Evolutionary conservation across 257 asterid genomes (phyloP), one percentile per base, ranked within the genome.

Genomic region (Haberlea rhodopensis): DNA sequence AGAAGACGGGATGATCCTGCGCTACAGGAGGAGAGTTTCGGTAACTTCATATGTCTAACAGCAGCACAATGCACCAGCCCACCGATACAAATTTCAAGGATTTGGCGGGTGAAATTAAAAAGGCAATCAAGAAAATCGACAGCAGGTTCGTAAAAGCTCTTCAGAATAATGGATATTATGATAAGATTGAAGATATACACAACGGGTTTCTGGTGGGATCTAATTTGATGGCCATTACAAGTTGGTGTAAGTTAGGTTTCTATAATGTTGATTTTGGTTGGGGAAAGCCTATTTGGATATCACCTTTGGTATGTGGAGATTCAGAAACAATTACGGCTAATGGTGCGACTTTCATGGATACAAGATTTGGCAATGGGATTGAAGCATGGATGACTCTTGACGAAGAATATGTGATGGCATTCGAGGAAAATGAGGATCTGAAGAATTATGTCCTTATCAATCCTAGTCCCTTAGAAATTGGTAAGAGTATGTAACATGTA

Each of bases 231-330:
- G 6, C 37, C 1, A 27, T 73, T 5, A 22, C 72, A 2, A 74
- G 79, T 29, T 63, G 72, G 76, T 70, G 76, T 21, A 22, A 54
- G 3, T 55, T 65, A 0, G 76, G 64, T 2, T 18, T n/a, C n/a
- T 51, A 51, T 18, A 24, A 51, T 16, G 56, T 24, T 5, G 56
- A 51, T 51, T 51, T 51, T 20, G 56, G 56, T 18, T 51, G 56
- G 56, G 56, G 56, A 51, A 51, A n/a, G 8, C 56, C 56, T 51
- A 19, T 51, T n/a, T 51, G 56, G 56, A 24, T 18, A 20, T 3
- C 8, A 16, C 8, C 20, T 20, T 22, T 22, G 24, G 19, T 16
- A 8, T 22, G 24, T 51, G 56, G 22, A 15, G 56, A 51, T n/a
- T 5, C n/a, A 20, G 24, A 5, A 2, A 15, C 23, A 7, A 8